Evolutionary conservation across 352 stramenopile genomes (phyloP), one percentile per base, ranked within the genome.

Genomic region (Globisporangium polare): DNA sequence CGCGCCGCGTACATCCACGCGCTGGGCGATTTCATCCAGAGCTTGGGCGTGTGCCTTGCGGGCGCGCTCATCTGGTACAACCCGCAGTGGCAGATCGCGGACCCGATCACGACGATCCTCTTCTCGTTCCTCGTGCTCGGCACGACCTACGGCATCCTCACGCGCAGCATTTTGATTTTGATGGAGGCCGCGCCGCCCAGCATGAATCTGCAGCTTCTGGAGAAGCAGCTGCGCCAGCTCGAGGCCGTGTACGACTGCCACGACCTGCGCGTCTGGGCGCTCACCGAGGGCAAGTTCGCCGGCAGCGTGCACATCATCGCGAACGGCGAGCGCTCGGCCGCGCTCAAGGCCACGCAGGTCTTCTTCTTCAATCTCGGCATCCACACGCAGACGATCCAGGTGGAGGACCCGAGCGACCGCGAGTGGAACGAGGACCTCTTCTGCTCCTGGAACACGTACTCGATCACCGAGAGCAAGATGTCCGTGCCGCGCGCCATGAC

Each of bases 1-100:
- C 81, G 90, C n/a, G 96, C 97, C 20, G 97, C 97, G 5, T 98
- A 99, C 74, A 89, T 99, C 60, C 97, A 99, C 74, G 97, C 97
- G 2, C 73, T 99, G 9, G 96, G 93, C 4, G 97, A 99, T 75
- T 92, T 99, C 52, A 77, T 98, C 35, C 97, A 99, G 79, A 98
- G 86, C 60, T 70, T 99, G 15, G 94, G 95, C n/a, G 97, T 99
- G 7, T 93, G 98, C 54, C 71, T 99, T 46, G 97, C 96, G 5
- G 97, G 96, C 13, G 75, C 91, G 18, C 65, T 99, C 35, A 99
- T 99, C 74, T 99, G 96, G 96, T 97, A 89, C 69, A 96, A 98
- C 53, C 96, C 96, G 9, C 69, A 80, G 45, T 99, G 96, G 95
- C 81, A 98, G 66, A 82, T 98, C 49, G 85, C 94, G 0, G 97